These are phyloP conservation scores for Bathelium albidoporum DNA, from an alignment of 495 filamentous ascomycete genomes.

Conservation along the genomic window DNA sequence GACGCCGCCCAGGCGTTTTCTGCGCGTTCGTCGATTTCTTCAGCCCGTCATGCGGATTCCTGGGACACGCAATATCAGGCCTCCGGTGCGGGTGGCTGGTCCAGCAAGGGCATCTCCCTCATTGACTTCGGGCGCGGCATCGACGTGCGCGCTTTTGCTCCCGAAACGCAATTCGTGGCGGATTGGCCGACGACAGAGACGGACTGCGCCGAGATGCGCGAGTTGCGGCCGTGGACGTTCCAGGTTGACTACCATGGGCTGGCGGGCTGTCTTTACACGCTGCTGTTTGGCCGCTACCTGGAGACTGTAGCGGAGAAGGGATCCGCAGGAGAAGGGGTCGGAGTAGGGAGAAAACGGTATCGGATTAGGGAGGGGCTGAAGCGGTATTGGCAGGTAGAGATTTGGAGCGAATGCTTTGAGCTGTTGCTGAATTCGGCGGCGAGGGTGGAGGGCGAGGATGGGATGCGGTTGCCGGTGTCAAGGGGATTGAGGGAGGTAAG, in stretches of 20 bases:
- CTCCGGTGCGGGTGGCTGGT: slow-evolving; percentile 69
- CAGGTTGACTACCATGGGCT: slow-evolving; percentile 92
- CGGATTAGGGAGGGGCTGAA: slow-evolving; percentile 69
- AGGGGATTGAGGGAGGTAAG: slow-evolving; percentile 54
- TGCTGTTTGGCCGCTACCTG: slow-evolving; percentile 92
- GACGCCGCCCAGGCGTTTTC: slow-evolving; percentile 23
- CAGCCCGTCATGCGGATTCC: slow-evolving; percentile 23
- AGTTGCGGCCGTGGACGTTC: slow-evolving; percentile 86
- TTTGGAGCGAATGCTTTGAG: slow-evolving; percentile 80
- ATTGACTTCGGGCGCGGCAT: slow-evolving; percentile 95
- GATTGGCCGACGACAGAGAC: slow-evolving; percentile 79
- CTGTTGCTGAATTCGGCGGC: slow-evolving; percentile 70
- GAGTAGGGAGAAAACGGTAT: slow-evolving; percentile 49
- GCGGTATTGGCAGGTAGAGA: slow-evolving; percentile 87
- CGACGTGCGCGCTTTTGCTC: slow-evolving; percentile 75
- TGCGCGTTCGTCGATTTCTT: background rate
- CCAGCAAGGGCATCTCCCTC: slow-evolving; percentile 63
- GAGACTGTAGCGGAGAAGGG: slow-evolving; percentile 52
- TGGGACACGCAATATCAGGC: slow-evolving; percentile 53
- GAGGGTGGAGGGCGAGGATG: slow-evolving; percentile 51
- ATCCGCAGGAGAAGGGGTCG: slow-evolving; percentile 28
- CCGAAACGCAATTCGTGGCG: slow-evolving; percentile 77
- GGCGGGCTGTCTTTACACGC: slow-evolving; percentile 70
- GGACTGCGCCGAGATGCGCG: slow-evolving; percentile 91
- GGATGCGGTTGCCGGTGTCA: slow-evolving; percentile 52